phyloP scores from a whole-genome alignment of 441 rosid genomes.

The Dalechampia spathulata region DNA sequence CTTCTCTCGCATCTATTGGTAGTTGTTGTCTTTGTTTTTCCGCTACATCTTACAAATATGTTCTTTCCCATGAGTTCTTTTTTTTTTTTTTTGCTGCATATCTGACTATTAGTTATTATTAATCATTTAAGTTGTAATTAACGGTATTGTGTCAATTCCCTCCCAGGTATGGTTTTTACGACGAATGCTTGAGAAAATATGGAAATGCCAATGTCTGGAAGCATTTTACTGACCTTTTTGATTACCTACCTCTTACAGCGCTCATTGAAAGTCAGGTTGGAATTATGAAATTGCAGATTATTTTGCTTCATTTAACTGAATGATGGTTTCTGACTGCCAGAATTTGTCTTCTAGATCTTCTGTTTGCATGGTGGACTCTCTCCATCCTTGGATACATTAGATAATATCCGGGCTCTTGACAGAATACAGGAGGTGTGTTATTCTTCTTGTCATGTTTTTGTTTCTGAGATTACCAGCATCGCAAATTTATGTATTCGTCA shows the following conservation, averaged over 20 bases:
- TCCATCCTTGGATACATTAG: constrained; percentile 90
- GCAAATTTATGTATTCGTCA: background rate
- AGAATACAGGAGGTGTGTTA: constrained; percentile 92
- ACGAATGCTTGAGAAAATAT: constrained; percentile 91
- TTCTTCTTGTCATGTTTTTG: background rate
- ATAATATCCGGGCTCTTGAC: constrained; percentile 91
- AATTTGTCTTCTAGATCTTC: constrained; percentile 46
- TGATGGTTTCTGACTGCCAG: constrained; percentile 16
- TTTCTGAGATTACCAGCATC: background rate
- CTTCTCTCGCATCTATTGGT: too few species aligned
- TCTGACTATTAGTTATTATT: too few species aligned
- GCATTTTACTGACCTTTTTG: constrained; percentile 89
- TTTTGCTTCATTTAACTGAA: constrained; percentile 2
- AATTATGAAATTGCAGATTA: constrained; percentile 4
- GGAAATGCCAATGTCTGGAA: constrained; percentile 99
- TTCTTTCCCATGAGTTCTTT: too few species aligned
- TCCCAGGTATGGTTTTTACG: constrained; percentile 95
- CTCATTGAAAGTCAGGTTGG: constrained; percentile 98
- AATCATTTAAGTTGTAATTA: background rate
- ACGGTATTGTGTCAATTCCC: background rate
- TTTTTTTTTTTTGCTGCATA: too few species aligned
- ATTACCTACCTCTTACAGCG: constrained; percentile 91
- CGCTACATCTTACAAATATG: too few species aligned
- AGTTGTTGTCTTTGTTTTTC: too few species aligned
- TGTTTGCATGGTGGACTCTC: constrained; percentile 99